A percentile compares a stretch with the other conserved stretches of the same genome.
phyloP scores from a whole-genome alignment of 179 eudicot species.

The Actinidia polygama region DNA sequence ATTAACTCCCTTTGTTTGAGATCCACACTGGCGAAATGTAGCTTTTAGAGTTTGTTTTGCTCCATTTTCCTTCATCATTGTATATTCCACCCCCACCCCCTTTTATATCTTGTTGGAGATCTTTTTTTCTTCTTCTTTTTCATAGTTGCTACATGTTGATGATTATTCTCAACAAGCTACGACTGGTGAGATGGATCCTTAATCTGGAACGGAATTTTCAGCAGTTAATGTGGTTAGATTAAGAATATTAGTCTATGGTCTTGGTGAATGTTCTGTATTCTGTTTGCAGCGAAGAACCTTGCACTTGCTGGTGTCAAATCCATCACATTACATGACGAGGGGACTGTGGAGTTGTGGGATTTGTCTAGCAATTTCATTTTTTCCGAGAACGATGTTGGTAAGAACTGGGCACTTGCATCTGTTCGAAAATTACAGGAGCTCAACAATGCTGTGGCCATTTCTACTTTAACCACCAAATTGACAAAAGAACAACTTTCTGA shows the following conservation, averaged over 20 bases:
- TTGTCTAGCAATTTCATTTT: constrained; percentile 85
- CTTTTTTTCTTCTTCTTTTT: background rate
- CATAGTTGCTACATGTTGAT: background rate
- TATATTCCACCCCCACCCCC: too few species aligned
- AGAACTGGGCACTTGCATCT: constrained; percentile 85
- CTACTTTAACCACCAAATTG: constrained; percentile 57
- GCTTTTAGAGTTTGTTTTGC: background rate
- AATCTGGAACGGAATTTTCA: constrained; percentile 2
- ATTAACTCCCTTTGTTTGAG: background rate
- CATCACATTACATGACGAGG: constrained; percentile 87
- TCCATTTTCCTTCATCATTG: background rate
- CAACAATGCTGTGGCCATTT: constrained; percentile 82
- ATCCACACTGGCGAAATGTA: background rate
- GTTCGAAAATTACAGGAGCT: constrained; percentile 87
- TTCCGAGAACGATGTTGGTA: constrained; percentile 83
- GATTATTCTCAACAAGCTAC: background rate
- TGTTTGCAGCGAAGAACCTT: constrained; percentile 85
- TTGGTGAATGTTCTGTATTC: constrained; percentile 9
- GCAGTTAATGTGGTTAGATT: background rate
- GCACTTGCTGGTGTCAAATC: constrained; percentile 95
- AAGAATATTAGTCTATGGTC: background rate
- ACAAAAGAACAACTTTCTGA: constrained; percentile 74
- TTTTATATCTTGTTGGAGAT: background rate
- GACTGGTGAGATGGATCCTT: background rate
- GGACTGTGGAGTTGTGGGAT: constrained; percentile 84